A percentile compares a stretch with the other conserved stretches of the same genome.
phyloP scores from a whole-genome alignment of 176 grass and related monocot genomes.

The Carex cristatella region DNA sequence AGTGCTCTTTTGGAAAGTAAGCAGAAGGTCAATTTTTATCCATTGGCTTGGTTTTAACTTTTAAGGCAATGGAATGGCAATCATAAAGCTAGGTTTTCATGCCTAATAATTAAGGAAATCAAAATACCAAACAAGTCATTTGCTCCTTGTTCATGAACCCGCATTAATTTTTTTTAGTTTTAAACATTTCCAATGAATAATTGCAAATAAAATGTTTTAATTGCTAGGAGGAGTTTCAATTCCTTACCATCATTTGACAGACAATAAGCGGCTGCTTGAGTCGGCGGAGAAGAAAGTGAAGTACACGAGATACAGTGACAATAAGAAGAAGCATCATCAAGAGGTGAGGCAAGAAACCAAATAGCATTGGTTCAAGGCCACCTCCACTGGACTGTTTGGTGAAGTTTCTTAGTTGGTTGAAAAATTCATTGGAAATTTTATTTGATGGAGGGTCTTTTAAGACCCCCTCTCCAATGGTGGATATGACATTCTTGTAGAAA shows the following conservation, averaged over 20 bases:
- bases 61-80: no score
- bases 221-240: background rate
- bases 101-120: no score
- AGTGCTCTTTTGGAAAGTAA: no score
- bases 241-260: conserved; percentile 28
- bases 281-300: conserved; percentile 28
- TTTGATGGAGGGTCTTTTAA: background rate
- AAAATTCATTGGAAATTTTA: background rate
- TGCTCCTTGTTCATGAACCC: no score
- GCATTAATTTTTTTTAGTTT: no score
- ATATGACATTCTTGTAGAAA: background rate
- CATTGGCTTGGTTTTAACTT: no score
- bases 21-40: no score
- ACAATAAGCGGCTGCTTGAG: conserved; percentile 34
- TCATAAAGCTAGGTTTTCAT: no score
- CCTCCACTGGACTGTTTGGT: background rate
- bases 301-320: background rate
- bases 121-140: no score
- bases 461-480: background rate
- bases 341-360: background rate
- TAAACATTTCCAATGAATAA: no score
- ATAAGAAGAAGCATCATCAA: background rate
- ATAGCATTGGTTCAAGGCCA: background rate
- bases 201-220: no score
- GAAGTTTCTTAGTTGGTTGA: background rate